Evolutionary conservation across 2,329 filamentous ascomycete species (phyloP).

Genomic region (Alternaria viburni): DNA sequence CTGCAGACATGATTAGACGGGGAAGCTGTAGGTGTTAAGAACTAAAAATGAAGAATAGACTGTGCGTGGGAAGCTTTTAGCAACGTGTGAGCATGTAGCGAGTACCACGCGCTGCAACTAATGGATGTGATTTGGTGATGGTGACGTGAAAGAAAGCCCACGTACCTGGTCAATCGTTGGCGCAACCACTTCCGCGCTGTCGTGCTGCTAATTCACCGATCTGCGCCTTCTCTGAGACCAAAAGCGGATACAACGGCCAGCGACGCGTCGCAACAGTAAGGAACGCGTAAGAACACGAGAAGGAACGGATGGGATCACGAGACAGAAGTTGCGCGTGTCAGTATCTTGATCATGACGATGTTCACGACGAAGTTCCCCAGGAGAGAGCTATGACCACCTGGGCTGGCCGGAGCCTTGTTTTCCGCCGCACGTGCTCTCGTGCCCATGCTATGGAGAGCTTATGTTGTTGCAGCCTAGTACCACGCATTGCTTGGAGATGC

Average conservation of each 20-base stretch:
- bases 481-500: neutral
- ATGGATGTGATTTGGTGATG: neutral
- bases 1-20: slow-evolving; percentile 21
- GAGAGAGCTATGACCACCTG: slow-evolving; percentile 25
- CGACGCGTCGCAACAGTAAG: neutral
- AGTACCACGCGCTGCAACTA: neutral
- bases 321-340: slow-evolving; percentile 4
- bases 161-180: slow-evolving; percentile 21
- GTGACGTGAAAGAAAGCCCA: slow-evolving; percentile 5
- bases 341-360: slow-evolving; percentile 16
- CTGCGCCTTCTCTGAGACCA: slow-evolving; percentile 1
- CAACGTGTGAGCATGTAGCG: neutral
- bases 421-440: slow-evolving; percentile 16
- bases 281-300: neutral
- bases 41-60: neutral
- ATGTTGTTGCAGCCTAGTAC: neutral
- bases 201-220: slow-evolving; percentile 8
- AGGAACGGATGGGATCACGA: neutral
- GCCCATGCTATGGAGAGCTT: neutral
- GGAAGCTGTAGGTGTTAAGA: neutral
- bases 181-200: slow-evolving; percentile 15
- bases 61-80: neutral
- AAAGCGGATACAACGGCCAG: neutral
- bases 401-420: slow-evolving; percentile 9
- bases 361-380: slow-evolving; percentile 13